Base-by-base conservation (phyloP, 2,329 filamentous ascomycete species). In the Colletotrichum kahawae region DNA sequence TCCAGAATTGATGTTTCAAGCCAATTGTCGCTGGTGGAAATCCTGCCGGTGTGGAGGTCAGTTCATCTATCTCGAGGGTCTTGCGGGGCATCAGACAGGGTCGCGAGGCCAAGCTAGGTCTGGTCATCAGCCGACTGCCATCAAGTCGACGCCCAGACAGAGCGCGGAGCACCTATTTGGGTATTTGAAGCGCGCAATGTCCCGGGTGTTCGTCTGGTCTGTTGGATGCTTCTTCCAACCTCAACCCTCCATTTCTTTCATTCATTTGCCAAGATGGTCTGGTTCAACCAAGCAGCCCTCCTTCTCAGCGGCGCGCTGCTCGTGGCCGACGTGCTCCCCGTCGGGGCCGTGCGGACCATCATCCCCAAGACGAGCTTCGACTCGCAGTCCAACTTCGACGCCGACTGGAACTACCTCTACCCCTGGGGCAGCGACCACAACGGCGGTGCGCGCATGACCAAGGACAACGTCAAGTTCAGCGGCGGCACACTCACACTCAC, bases 381-480 rank as follows among this genome's bases (percentile, higher is more conserved):
- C 57, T 74, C 69, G 3, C 63, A 73, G 12, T 18, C 67, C n/a
- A 24, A 59, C 78, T 87, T 88, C 70, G 82, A 86, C 70, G 77
- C 81, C 7, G 82, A 88, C 81, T 91, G 89, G 83, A 81, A 80
- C 68, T 89, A 89, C 81, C 86, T 88, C 77, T 91, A 92, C 78
- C 89, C 78, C 4, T 80, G 90, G 90, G 90, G 90, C 27, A 88
- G 85, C 21, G 87, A 89, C 78, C 90, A 91, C 82, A 91, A 91
- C 78, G 90, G 90, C 54, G 88, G 85, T 0, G 89, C 90, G 0
- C 88, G 89, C 43, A 92, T 91, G 90, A 80, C 85, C 77, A 82
- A 85, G 65, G 79, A 82, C 12, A 86, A 90, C 51, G 85, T 90
- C 62, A 76, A 79, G 5, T 83, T 90, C 64, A 78, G 79, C 5